Evolutionary conservation across 106 monocot species (phyloP), one percentile per base, ranked within the genome.

Genomic region (Dendrobium catenatum): DNA sequence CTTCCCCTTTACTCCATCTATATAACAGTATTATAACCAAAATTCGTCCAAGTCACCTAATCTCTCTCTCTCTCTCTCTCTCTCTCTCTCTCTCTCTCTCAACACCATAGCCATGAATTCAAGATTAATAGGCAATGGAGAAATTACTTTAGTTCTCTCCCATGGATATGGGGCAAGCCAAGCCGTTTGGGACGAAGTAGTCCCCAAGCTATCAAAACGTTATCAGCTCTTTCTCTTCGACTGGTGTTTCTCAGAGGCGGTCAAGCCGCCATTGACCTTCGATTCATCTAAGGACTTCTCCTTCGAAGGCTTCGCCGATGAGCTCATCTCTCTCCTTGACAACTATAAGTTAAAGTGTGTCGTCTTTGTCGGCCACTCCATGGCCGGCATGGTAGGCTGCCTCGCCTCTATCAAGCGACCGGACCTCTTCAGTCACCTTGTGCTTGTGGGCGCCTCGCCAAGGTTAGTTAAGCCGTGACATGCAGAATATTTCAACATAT

Each of bases 331-430:
- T n/a, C 72, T 89, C 27, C 16, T 85, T 0, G 89, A 89, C 4
- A 48, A 80, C 18, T 54, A 82, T 78, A 13, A 70, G 10, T 13
- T 88, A 11, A 79, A 77, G 5, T 82, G 40, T 27, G 83, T 79
- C 47, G 80, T 89, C 0, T 89, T 80, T 41, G 78, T 89, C n/a
- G 92, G 92, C 1, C 92, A 92, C 76, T 89, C 92, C 80, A 89
- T 92, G 89, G 46, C 92, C 54, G 89, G 87, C 73, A 89, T 92
- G 89, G 61, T 89, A 10, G 89, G 92, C 13, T 92, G 92, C 89
- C 67, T 87, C 18, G 92, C 89, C 2, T 85, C 89, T 29, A 18
- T 89, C 31, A 84, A 83, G 54, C 79, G 85, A 70, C 89, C 87
- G 4, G 85, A 89, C 15, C 84, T 92, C 59, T 89, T 92, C 80